Conservation (phyloP, 306 rosid genomes). For the Mimosa bimucronata region DNA sequence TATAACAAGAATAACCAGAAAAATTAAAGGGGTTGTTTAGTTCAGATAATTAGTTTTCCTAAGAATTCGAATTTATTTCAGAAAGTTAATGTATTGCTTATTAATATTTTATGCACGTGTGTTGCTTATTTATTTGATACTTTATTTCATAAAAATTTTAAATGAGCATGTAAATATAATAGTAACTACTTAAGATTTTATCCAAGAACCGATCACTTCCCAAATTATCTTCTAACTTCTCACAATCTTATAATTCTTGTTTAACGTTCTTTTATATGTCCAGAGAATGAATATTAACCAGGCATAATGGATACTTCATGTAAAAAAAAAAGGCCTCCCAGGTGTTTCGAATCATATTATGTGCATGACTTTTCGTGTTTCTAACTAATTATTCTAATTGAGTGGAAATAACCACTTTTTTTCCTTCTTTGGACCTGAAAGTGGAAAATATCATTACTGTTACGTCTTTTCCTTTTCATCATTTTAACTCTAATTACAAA, state of each 20-base stretch:
- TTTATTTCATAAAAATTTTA: background rate
- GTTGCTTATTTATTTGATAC: background rate
- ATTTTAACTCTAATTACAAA: slow-evolving; percentile 23
- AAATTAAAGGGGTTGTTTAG: background rate
- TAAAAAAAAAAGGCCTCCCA: too few relatives aligned
- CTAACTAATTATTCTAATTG: background rate
- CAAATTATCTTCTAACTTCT: background rate
- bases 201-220: background rate
- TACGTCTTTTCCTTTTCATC: slow-evolving; percentile 18
- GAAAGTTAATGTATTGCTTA: background rate
- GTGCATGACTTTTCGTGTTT: background rate
- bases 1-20: background rate
- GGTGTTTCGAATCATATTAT: background rate
- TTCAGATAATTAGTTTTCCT: background rate
- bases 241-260: background rate
- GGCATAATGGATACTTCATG: too few relatives aligned
- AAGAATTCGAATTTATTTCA: background rate
- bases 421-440: background rate
- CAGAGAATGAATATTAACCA: background rate
- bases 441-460: background rate
- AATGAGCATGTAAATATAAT: background rate
- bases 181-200: background rate
- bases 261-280: background rate
- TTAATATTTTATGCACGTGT: background rate
- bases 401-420: background rate